Percentiles rank a stretch among this genome's conserved stretches.
phyloP scores from a whole-genome alignment of 768 basidiomycete genomes.

The Auricularia cornea region DNA sequence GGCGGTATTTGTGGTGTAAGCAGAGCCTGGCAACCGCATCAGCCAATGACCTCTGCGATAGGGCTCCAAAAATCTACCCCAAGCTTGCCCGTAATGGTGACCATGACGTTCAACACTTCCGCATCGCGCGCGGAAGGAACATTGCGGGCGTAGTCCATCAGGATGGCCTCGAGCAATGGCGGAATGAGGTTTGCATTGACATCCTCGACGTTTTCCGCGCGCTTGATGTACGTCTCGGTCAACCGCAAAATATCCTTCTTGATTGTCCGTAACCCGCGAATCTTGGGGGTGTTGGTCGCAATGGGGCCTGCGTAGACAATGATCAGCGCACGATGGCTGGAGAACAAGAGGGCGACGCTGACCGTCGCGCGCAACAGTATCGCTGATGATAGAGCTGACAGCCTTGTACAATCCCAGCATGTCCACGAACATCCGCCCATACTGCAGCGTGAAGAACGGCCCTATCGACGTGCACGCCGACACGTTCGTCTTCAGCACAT shows the following conservation, averaged over 20 bases:
- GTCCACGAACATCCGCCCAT: slow-evolving; percentile 91
- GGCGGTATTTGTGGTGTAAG: slow-evolving; percentile 92
- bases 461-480: slow-evolving; percentile 96
- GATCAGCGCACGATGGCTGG: neutral
- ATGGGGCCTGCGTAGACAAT: slow-evolving; percentile 51
- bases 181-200: slow-evolving; percentile 92
- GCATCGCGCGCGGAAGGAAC: slow-evolving; percentile 91
- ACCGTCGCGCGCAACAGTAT: slow-evolving; percentile 84
- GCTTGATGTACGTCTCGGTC: slow-evolving; percentile 96
- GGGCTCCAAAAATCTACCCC: slow-evolving; percentile 56
- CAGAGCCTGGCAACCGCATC: slow-evolving; percentile 45
- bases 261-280: slow-evolving; percentile 87
- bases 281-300: slow-evolving; percentile 94
- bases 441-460: slow-evolving; percentile 94
- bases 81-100: slow-evolving; percentile 81
- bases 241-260: slow-evolving; percentile 97
- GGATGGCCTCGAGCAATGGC: slow-evolving; percentile 88
- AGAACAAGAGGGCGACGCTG: no score
- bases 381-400: slow-evolving; percentile 92
- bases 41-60: slow-evolving; percentile 10
- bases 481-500: slow-evolving; percentile 97
- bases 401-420: slow-evolving; percentile 98
- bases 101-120: slow-evolving; percentile 95
- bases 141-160: slow-evolving; percentile 95
- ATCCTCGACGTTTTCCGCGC: slow-evolving; percentile 91